Evolutionary conservation across 2,329 filamentous ascomycete species (phyloP), one percentile per base, ranked within the genome.

Genomic region (Pseudocercospora musae): DNA sequence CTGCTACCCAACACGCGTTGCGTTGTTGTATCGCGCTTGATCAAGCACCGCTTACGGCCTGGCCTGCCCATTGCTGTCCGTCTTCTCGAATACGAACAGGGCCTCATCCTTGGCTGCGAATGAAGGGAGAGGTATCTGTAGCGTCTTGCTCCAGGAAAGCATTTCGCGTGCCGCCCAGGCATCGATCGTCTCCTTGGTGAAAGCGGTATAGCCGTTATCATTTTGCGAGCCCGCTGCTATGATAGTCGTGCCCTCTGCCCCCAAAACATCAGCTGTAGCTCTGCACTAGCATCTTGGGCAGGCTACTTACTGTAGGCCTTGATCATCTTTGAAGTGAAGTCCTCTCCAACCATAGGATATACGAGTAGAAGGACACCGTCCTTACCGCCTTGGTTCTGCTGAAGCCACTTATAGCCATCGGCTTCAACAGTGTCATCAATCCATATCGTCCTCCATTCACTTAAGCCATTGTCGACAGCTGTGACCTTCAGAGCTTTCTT

Each of bases 81-180:
- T 27, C 42, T 69, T 75, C 68, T 77, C 73, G 58, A 89, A 91
- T 20, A 90, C 82, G 75, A 87, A 92, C 59, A 92, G 71, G 0
- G 86, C 89, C 76, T 92, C 89, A 69, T 92, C 89, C 74, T 92
- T 92, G 27, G 87, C 89, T 2, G 88, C 85, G 75, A 92, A 92
- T 73, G 87, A 90, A 21, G 89, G 89, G 71, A 92, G 73, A 3
- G 89, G 82, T 64, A 91, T 80, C 77, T 89, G 87, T 13, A 85
- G 80, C 2, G 84, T 79, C 73, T 84, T 83, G 55, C 81, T 80
- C 83, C 87, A 92, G 25, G 71, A 73, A 68, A 68, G 65, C 70
- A 85, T 81, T 71, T 88, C 83, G 53, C 74, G 77, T 63, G 76
- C 82, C 77, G 91, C 86, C 78, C 86, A 92, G 70, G 87, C 82